Base-by-base conservation (phyloP, 1,284 basidiomycete species). In the Apiotrichum gracile region DNA sequence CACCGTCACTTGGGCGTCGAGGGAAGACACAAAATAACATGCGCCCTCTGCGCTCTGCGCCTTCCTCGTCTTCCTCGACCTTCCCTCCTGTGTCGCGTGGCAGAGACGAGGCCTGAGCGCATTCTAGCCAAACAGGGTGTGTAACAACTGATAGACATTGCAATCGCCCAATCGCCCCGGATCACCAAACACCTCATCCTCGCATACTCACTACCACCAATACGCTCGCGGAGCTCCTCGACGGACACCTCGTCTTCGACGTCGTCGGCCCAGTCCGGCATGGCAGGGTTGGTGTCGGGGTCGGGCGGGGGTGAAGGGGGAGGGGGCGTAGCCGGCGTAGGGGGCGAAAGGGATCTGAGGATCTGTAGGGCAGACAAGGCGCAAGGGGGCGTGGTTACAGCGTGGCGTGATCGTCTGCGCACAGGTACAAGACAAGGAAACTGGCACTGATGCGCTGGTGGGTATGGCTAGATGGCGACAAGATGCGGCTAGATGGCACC, bases 211-310 rank as follows among this genome's bases (percentile, higher is more conserved):
- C 59, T 57, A 34, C 49, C 52, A 9, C 58, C 55, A 10, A 61
- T 46, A 7, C 59, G 49, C 38, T 39, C 49, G 7, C 52, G 25
- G 21, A 62, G 55, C 34, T 61, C 62, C 17, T 51, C 40, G 2
- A 40, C 24, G 19, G 51, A 55, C 16, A 60, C 57, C 19, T 65
- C 65, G 26, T 61, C 55, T 19, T 64, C 62, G 25, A 56, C 52
- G 17, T 64, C 64, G 39, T 62, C 65, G 19, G 64, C 61, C 67
- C 65, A 67, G 41, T 64, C 60, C 47, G 46, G 39, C 27, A 43
- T 54, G 6, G 43, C n/a, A n/a, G n/a, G n/a, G n/a, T n/a, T n/a
- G n/a, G n/a, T n/a, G n/a, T n/a, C n/a, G n/a, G n/a, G n/a, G n/a
- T n/a, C n/a, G n/a, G 14, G 26, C 21, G 10, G 38, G 16, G 13